A percentile compares a stretch with the other conserved stretches of the same genome.
Conservation (phyloP, 768 basidiomycete species). For the Xerocomellus intermedius region DNA sequence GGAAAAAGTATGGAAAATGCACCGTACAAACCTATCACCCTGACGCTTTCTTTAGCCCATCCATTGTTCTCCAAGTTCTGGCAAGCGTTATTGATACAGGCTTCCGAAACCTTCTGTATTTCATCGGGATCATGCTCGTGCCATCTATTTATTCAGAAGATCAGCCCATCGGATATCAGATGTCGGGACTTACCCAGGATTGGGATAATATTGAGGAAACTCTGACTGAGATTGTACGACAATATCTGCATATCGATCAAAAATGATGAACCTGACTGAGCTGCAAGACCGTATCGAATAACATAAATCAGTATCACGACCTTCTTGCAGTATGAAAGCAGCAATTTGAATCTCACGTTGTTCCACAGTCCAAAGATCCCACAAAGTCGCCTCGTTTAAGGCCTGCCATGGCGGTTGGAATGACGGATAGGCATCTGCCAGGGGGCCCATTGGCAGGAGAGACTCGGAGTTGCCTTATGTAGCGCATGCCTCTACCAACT, state of each 20-base stretch:
- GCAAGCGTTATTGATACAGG: slow-evolving; percentile 73
- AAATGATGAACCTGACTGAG: slow-evolving; percentile 89
- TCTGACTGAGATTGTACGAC: slow-evolving; percentile 88
- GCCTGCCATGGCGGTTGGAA: slow-evolving; percentile 27
- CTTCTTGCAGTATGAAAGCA: background rate
- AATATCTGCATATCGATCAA: slow-evolving; percentile 84
- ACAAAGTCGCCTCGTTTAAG: slow-evolving; percentile 78
- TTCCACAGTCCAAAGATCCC: slow-evolving; percentile 92
- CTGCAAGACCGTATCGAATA: slow-evolving; percentile 39
- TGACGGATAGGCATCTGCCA: background rate
- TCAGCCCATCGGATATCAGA: background rate
- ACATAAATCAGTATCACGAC: background rate
- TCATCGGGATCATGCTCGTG: slow-evolving; percentile 92
- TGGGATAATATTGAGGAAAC: slow-evolving; percentile 90
- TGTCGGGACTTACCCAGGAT: slow-evolving; percentile 63
- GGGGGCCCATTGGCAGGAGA: background rate
- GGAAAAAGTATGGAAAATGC: background rate
- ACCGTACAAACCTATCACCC: slow-evolving; percentile 75
- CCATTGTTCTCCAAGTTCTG: slow-evolving; percentile 70
- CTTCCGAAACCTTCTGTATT: slow-evolving; percentile 70
- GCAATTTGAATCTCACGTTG: slow-evolving; percentile 61
- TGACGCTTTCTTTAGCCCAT: slow-evolving; percentile 78
- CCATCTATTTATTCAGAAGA: slow-evolving; percentile 54
- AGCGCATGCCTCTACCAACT: background rate
- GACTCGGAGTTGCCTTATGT: slow-evolving; percentile 12